A percentile compares a stretch with the other conserved stretches of the same genome.
These are phyloP conservation scores for Triticum timopheevii DNA, from an alignment of 176 grass and related monocot species.

Conservation along the genomic window DNA sequence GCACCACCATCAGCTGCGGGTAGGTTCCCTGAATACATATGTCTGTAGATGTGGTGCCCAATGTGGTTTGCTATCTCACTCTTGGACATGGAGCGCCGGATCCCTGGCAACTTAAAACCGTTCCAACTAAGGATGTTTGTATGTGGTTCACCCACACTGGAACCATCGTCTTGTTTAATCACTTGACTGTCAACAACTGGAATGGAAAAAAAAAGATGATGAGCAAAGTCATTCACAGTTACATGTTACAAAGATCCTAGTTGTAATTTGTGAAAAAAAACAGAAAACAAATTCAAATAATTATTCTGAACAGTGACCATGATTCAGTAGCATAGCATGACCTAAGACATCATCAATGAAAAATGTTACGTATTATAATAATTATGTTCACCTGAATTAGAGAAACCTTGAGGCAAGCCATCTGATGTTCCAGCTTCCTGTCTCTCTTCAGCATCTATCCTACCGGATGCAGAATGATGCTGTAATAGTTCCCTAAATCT, in stretches of 20 bases:
- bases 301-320: not conserved
- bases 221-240: not conserved
- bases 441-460: conserved; percentile 32
- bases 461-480: conserved; percentile 23
- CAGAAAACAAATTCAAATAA: not conserved
- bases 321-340: not conserved
- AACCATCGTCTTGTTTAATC: conserved; percentile 34
- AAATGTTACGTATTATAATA: not conserved
- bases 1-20: conserved; percentile 18
- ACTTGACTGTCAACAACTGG: conserved; percentile 23
- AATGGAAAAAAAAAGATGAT: conserved; percentile 21
- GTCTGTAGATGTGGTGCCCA: conserved; percentile 50
- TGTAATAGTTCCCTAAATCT: not conserved
- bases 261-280: not conserved
- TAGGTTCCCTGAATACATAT: conserved; percentile 53
- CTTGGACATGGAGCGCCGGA: conserved; percentile 55
- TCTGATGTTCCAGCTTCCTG: conserved; percentile 23
- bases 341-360: not conserved
- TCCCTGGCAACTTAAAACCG: conserved; percentile 46
- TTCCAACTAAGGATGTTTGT: conserved; percentile 17
- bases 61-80: conserved; percentile 61
- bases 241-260: not conserved
- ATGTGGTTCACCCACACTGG: conserved; percentile 11
- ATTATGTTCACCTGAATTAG: conserved; percentile 39
- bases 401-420: conserved; percentile 21